Conservation (phyloP, 306 rosid species). For the Cercis canadensis region DNA sequence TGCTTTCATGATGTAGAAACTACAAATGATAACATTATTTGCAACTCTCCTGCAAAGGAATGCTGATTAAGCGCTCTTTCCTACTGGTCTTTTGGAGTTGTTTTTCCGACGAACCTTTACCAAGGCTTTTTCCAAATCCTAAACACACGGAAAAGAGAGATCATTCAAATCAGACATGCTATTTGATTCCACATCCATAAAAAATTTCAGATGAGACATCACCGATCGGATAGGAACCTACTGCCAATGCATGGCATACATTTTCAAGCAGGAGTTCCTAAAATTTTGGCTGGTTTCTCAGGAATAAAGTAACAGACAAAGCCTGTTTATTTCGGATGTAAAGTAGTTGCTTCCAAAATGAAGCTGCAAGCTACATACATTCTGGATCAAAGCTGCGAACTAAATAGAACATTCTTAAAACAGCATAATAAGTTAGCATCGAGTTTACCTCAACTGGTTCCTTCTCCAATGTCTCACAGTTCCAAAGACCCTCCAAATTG, state of each 20-base stretch:
- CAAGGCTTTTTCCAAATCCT: slow-evolving; percentile 80
- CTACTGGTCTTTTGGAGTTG: slow-evolving; percentile 81
- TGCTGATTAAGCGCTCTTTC: slow-evolving; percentile 39
- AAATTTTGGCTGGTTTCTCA: background rate
- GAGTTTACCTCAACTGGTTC: slow-evolving; percentile 61
- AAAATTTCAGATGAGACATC: background rate
- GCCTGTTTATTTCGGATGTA: slow-evolving; percentile 6
- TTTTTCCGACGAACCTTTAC: slow-evolving; percentile 89
- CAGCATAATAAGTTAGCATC: slow-evolving; percentile 3
- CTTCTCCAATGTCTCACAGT: slow-evolving; percentile 48
- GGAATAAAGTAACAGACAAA: slow-evolving; percentile 14
- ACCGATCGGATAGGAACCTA: background rate
- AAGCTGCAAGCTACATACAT: background rate
- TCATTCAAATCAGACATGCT: slow-evolving; percentile 15
- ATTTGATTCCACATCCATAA: background rate
- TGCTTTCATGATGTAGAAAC: background rate
- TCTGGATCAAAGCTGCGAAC: slow-evolving; percentile 6
- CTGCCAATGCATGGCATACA: slow-evolving; percentile 11
- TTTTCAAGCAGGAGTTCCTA: background rate
- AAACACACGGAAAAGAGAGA: slow-evolving; percentile 31
- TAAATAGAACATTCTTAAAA: slow-evolving; percentile 25
- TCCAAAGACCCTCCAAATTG: slow-evolving; percentile 86
- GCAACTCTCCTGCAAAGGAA: slow-evolving; percentile 4
- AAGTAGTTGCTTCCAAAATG: slow-evolving; percentile 16
- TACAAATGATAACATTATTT: slow-evolving; percentile 14